Conservation (phyloP, 163 green algal species). For the Coccomyxa subellipsoidea region DNA sequence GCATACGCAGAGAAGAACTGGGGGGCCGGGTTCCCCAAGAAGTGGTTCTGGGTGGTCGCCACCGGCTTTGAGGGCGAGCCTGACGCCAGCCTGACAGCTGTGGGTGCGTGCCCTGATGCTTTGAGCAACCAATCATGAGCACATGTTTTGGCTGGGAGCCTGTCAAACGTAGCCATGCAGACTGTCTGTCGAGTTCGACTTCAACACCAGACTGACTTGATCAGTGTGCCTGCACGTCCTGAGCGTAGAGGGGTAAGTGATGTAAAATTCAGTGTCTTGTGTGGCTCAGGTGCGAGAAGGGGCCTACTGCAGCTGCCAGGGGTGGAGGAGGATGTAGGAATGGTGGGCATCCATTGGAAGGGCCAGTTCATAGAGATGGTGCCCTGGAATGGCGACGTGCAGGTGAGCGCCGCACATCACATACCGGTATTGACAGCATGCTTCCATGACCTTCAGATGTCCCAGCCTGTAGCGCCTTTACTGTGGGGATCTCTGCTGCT, state of each 20-base stretch:
- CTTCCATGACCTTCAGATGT: too few species aligned
- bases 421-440: too few species aligned
- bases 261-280: too few species aligned
- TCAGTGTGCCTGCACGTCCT: too few species aligned
- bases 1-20: conserved; percentile 98
- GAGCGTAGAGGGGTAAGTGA: too few species aligned
- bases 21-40: conserved; percentile 89
- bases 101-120: conserved; percentile 53
- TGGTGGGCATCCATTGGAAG: conserved; percentile 84
- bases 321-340: conserved; percentile 81
- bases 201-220: too few species aligned
- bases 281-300: conserved; percentile 35
- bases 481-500: too few species aligned
- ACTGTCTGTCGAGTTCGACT: too few species aligned
- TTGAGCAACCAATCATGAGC: too few species aligned
- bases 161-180: too few species aligned
- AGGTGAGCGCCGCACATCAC: conserved; percentile 42
- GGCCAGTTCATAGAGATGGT: conserved; percentile 78
- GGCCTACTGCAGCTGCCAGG: conserved; percentile 54
- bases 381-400: conserved; percentile 69
- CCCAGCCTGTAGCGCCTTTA: too few species aligned
- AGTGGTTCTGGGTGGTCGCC: conserved; percentile 89
- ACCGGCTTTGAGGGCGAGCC: conserved; percentile 62
- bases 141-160: too few species aligned
- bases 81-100: conserved; percentile 74